A percentile compares a stretch with the other conserved stretches of the same genome.
Evolutionary conservation across 1,139 yeast genomes (phyloP).

Genomic region (Arxiozyma slooffiae): DNA sequence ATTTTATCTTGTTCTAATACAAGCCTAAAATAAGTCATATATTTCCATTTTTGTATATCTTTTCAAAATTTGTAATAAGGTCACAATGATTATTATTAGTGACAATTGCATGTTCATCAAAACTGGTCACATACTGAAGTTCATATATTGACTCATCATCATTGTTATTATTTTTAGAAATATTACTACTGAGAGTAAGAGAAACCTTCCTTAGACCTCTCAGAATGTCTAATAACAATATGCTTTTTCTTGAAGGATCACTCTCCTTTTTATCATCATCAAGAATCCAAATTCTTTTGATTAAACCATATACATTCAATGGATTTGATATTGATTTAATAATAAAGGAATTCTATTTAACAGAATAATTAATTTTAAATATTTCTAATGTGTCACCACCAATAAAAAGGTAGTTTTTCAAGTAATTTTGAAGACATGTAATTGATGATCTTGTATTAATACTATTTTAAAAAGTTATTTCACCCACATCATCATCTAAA

Average conservation of each 20-base stretch:
- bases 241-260: background rate
- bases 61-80: conserved; percentile 3
- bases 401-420: conserved; percentile 13
- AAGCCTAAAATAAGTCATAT: conserved; percentile 3
- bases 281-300: conserved; percentile 2
- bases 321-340: conserved; percentile 13
- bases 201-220: conserved; percentile 9
- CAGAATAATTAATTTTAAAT: conserved; percentile 20
- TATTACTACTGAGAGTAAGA: background rate
- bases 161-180: background rate
- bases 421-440: conserved; percentile 15
- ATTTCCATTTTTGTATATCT: background rate
- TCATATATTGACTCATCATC: background rate
- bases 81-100: background rate
- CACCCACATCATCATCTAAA: conserved; percentile 22
- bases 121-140: background rate
- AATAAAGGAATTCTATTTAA: conserved; percentile 21
- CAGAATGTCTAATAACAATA: conserved; percentile 8
- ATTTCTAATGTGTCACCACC: conserved; percentile 19
- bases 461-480: conserved; percentile 15
- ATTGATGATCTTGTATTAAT: conserved; percentile 13
- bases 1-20: conserved; percentile 3
- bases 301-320: conserved; percentile 10
- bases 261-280: background rate
- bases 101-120: conserved; percentile 4